Evolutionary conservation across 1,284 basidiomycete genomes (phyloP).

Genomic region (Anthracocystis walkeri): DNA sequence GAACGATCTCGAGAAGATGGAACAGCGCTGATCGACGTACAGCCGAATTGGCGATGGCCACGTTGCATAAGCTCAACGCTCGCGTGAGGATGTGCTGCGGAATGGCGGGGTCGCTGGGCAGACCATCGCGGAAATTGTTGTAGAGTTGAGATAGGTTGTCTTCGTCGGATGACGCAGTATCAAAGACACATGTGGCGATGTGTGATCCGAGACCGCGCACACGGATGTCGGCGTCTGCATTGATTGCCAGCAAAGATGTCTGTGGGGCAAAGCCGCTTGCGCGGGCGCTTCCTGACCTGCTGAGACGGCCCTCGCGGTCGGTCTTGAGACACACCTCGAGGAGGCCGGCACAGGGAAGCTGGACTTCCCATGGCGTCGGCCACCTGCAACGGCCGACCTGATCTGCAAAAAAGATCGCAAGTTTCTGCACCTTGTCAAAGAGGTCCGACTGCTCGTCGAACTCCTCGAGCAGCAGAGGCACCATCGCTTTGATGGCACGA

Average conservation of each 20-base stretch:
- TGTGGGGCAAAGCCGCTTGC: slow-evolving; percentile 9
- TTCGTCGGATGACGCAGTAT: slow-evolving; percentile 26
- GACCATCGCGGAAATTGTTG: slow-evolving; percentile 26
- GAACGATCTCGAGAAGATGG: slow-evolving; percentile 80
- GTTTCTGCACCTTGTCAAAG: slow-evolving; percentile 37
- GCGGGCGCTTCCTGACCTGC: slow-evolving; percentile 17
- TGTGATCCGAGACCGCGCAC: slow-evolving; percentile 83
- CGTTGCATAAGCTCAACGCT: slow-evolving; percentile 82
- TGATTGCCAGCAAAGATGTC: slow-evolving; percentile 26
- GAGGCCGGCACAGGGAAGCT: slow-evolving; percentile 73
- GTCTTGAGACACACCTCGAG: slow-evolving; percentile 73
- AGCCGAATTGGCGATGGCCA: slow-evolving; percentile 82
- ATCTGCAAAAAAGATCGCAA: slow-evolving; percentile 39
- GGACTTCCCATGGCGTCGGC: slow-evolving; percentile 40
- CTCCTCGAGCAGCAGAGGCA: slow-evolving; percentile 24
- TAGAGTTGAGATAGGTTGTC: slow-evolving; percentile 38
- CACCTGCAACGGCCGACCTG: slow-evolving; percentile 33
- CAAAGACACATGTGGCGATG: slow-evolving; percentile 75
- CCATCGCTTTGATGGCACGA: slow-evolving; percentile 12
- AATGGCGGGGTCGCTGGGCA: slow-evolving; percentile 70
- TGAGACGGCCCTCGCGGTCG: slow-evolving; percentile 19
- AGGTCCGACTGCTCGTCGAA: slow-evolving; percentile 33
- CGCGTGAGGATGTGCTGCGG: slow-evolving; percentile 84
- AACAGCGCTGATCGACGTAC: slow-evolving; percentile 88
- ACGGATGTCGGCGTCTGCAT: slow-evolving; percentile 81